A percentile compares a stretch with the other conserved stretches of the same genome.
Evolutionary conservation across 2,329 filamentous ascomycete genomes (phyloP).

Genomic region (Pseudocercospora musae): DNA sequence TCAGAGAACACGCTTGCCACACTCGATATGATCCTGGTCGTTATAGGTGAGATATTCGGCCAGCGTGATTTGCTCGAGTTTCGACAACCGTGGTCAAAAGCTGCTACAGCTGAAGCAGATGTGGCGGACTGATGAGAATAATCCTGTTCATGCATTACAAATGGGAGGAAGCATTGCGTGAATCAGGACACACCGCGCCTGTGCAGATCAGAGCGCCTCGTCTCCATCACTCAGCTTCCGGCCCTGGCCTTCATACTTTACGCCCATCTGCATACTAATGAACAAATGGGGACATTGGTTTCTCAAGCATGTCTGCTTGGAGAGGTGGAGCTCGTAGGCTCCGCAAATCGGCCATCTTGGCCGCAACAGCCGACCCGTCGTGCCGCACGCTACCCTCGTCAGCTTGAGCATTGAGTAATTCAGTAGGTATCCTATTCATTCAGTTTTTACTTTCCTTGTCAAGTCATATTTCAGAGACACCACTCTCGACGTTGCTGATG

Average conservation of each 20-base stretch:
- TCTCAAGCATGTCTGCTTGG: neutral
- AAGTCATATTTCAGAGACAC: neutral
- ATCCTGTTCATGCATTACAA: neutral
- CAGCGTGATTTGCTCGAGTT: conserved; percentile 81
- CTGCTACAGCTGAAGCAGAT: neutral
- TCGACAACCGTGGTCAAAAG: conserved; percentile 41
- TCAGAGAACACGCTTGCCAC: conserved; percentile 52
- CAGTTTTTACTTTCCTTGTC: neutral
- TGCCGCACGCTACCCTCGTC: neutral
- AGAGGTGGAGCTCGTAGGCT: neutral
- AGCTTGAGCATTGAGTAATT: neutral
- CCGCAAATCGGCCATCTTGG: neutral
- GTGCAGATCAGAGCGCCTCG: neutral
- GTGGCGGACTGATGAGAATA: neutral
- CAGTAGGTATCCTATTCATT: conserved; percentile 13
- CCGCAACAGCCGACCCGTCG: neutral
- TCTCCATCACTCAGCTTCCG: neutral
- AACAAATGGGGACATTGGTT: neutral
- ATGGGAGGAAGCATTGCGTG: neutral
- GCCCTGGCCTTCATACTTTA: neutral
- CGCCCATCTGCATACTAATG: neutral
- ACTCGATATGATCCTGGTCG: conserved; percentile 85
- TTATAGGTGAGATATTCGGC: conserved; percentile 84
- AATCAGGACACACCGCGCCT: neutral
- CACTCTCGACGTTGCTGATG: neutral